phyloP scores from a whole-genome alignment of 202 grass and related monocot genomes.

The Panicum hallii region DNA sequence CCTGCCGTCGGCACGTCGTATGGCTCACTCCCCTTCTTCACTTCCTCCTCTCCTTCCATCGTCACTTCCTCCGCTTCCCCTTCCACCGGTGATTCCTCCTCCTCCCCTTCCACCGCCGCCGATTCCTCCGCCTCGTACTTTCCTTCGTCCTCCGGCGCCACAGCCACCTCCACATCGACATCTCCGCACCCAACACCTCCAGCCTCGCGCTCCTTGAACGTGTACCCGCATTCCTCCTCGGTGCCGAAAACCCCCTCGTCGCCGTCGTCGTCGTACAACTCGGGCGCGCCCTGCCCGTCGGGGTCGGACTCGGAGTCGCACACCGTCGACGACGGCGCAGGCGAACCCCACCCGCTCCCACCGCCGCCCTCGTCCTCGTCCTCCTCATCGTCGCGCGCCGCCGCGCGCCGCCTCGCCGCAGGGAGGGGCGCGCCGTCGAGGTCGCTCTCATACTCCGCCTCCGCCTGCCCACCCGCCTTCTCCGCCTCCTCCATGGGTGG shows the following conservation, averaged over 20 bases:
- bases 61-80: constrained; percentile 15
- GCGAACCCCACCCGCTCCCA: constrained; percentile 11
- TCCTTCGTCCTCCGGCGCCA: constrained; percentile 12
- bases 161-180: constrained; percentile 17
- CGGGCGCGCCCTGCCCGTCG: constrained; percentile 54
- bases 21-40: constrained; percentile 55
- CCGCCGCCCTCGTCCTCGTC: constrained; percentile 14
- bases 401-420: constrained; percentile 59
- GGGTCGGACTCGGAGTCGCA: constrained; percentile 54
- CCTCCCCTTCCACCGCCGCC: neutral
- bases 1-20: constrained; percentile 56
- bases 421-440: constrained; percentile 61
- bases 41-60: constrained; percentile 14
- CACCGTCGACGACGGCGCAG: constrained; percentile 2
- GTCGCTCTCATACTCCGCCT: constrained; percentile 66
- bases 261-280: constrained; percentile 59
- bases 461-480: constrained; percentile 35
- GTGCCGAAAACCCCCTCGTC: constrained; percentile 47
- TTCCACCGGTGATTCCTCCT: neutral
- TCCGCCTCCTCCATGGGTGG: constrained; percentile 48
- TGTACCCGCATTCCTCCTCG: constrained; percentile 50
- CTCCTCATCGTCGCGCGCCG: constrained; percentile 67
- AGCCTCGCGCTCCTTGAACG: constrained; percentile 34
- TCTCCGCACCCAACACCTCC: constrained; percentile 1
- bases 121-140: constrained; percentile 19